Percentiles rank a stretch among this genome's conserved stretches.
Conservation (phyloP, 2,329 filamentous ascomycete species). For the Botrytis byssoidea region DNA sequence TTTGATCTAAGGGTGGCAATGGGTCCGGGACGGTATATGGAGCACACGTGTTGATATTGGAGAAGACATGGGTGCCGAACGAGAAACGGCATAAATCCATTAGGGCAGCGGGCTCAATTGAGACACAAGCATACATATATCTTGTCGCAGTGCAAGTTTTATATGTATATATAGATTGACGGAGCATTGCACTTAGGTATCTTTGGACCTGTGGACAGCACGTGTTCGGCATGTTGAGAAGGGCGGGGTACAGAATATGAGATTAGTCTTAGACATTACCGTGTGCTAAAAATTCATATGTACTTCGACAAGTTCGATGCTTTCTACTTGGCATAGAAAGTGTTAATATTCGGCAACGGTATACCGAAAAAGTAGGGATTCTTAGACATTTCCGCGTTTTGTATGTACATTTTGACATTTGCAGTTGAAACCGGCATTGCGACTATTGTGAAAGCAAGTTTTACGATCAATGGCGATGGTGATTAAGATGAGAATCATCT, state of each 20-base stretch:
- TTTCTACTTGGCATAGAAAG: neutral
- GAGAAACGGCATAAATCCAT: neutral
- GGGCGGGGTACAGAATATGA: neutral
- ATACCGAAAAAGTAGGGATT: neutral
- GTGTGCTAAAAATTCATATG: neutral
- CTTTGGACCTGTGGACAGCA: neutral
- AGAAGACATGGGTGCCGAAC: neutral
- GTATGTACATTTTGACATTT: conserved; percentile 6
- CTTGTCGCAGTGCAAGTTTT: neutral
- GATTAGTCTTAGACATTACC: neutral
- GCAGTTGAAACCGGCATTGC: neutral
- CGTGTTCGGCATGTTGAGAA: conserved; percentile 1
- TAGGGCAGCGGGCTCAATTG: neutral
- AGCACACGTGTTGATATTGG: neutral
- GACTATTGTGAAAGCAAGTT: conserved; percentile 11
- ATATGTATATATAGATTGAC: neutral
- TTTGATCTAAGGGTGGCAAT: neutral
- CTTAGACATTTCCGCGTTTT: conserved; percentile 8
- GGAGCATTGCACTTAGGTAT: neutral
- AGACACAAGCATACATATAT: neutral
- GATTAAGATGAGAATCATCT: neutral
- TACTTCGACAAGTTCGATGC: neutral
- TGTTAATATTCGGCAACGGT: neutral
- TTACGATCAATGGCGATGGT: conserved; percentile 8
- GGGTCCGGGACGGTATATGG: neutral